phyloP scores from a whole-genome alignment of 106 monocot genomes.

The Alisma plantagoaquatica region DNA sequence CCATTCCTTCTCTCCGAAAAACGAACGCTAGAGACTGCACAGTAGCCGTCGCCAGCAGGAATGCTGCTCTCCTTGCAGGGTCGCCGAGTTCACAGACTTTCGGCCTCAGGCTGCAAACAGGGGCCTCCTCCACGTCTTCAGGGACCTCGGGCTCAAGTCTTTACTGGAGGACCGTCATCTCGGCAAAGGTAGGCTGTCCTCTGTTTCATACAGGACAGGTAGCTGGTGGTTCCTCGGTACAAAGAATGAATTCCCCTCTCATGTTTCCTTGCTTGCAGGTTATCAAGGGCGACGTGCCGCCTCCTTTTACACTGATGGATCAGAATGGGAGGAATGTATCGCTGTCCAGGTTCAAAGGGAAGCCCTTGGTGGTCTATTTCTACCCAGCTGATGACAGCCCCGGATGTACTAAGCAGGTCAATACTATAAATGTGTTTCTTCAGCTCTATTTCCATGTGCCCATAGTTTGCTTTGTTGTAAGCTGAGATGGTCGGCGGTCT shows the following conservation, averaged over 20 bases:
- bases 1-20: constrained; percentile 25
- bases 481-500: too few species aligned
- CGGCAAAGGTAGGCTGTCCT: constrained; percentile 34
- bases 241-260: neutral
- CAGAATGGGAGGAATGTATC: constrained; percentile 74
- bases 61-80: constrained; percentile 11
- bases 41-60: too few species aligned
- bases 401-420: constrained; percentile 94
- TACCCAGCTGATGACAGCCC: constrained; percentile 95
- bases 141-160: neutral
- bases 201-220: neutral
- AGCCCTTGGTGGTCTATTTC: constrained; percentile 88
- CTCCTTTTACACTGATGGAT: constrained; percentile 64
- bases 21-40: constrained; percentile 19
- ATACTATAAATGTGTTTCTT: too few species aligned
- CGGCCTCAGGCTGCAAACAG: constrained; percentile 18
- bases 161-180: constrained; percentile 13
- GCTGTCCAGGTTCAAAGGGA: constrained; percentile 75
- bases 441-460: too few species aligned
- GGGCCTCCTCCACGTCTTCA: neutral
- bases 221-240: neutral
- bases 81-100: constrained; percentile 38
- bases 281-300: constrained; percentile 46
- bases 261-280: constrained; percentile 31
- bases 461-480: too few species aligned